Evolutionary conservation across 345 rosid species (phyloP), one percentile per base, ranked within the genome.

Genomic region (Kernera saxatilis): DNA sequence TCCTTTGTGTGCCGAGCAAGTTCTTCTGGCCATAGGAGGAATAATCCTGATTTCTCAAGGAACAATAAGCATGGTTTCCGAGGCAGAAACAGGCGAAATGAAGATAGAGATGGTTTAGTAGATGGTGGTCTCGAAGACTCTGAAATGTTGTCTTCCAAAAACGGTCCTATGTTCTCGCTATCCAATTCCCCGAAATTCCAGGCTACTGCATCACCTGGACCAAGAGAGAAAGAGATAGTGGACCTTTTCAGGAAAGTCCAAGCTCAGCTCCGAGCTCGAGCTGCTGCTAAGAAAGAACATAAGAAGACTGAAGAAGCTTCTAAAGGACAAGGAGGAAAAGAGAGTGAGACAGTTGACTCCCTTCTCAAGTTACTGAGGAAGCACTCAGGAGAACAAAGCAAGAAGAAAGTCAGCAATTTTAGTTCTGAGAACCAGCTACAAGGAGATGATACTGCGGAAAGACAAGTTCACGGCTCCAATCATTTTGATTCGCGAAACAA

Each of bases 211-310:
- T 62, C 84, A 69, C 92, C 97, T 5, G 89, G 91, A 48, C 83
- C 77, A 18, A 84, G 79, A 74, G 95, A 92, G 82, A 83, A 85
- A 83, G 95, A 92, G 78, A 84, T 90, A 70, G 91, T 86, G 55
- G 85, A 90, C 52, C 85, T 90, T 59, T 92, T 89, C 79, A 82
- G 81, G 81, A 88, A 92, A 80, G 93, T 89, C 35, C 96, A 92
- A 63, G 77, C 83, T 71, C 89, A 85, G 74, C 95, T 92, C 62
- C 83, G 92, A 48, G 87, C 87, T 72, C 85, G 91, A 85, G 90
- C 94, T 61, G 86, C 83, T 3, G 67, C 68, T 66, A 87, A 83
- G 78, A 85, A 84, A 75, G 87, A 86, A 73, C 85, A 80, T 22
- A 81, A 79, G 70, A 86, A 80, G 75, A 68, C 67, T 50, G 92